Evolutionary conservation across 805 yeast genomes (phyloP).

Genomic region (Saccharomycopsis fibuligera): DNA sequence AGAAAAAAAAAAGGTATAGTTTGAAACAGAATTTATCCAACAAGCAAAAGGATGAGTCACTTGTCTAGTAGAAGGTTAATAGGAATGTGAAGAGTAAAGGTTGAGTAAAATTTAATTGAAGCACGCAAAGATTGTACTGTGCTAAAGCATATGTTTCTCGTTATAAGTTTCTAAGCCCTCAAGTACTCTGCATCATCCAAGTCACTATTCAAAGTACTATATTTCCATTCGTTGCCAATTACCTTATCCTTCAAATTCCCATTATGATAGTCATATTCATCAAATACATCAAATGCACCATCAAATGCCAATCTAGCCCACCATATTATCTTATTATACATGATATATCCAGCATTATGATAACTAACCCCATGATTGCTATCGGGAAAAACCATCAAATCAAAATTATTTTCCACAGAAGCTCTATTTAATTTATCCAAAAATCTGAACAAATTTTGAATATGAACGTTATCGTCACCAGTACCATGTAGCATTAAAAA

Average conservation of each 20-base stretch:
- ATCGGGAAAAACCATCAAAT: slow-evolving; percentile 74
- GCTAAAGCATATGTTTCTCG: too few species aligned
- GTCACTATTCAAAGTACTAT: too few species aligned
- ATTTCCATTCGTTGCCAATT: too few species aligned
- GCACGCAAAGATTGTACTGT: too few species aligned
- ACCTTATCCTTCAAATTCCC: slow-evolving; percentile 14
- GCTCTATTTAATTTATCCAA: slow-evolving; percentile 50
- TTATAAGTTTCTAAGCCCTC: too few species aligned
- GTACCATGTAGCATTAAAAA: slow-evolving; percentile 76
- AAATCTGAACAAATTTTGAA: slow-evolving; percentile 59
- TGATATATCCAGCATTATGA: slow-evolving; percentile 67
- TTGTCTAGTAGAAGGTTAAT: too few species aligned
- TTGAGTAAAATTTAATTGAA: too few species aligned
- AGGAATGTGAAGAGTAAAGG: too few species aligned
- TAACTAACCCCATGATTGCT: slow-evolving; percentile 67
- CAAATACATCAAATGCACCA: slow-evolving; percentile 36
- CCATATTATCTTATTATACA: slow-evolving; percentile 56
- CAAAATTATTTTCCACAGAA: slow-evolving; percentile 65
- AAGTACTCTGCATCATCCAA: too few species aligned
- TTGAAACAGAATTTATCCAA: too few species aligned
- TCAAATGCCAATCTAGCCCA: slow-evolving; percentile 63
- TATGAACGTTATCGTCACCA: slow-evolving; percentile 79
- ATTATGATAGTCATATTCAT: slow-evolving; percentile 15
- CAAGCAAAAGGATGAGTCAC: too few species aligned
- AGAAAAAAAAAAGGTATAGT: too few species aligned